These are phyloP conservation scores for Parietichytrium sp. DNA, from an alignment of 108 stramenopile genomes.

Conservation along the genomic window DNA sequence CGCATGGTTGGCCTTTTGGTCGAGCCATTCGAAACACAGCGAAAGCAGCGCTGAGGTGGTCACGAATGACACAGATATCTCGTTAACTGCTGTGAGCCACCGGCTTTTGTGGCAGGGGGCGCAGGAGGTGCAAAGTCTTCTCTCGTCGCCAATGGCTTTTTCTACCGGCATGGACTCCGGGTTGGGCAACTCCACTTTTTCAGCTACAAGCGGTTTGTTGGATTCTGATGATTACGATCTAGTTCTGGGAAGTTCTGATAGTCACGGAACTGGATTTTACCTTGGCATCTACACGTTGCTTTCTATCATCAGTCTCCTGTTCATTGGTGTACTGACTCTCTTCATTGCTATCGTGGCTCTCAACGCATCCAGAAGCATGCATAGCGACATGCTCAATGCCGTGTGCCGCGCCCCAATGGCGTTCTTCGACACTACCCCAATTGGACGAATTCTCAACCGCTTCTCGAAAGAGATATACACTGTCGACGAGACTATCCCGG, in stretches of 20 bases:
- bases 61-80: constrained; percentile 34
- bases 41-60: neutral
- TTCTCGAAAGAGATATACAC: constrained; percentile 86
- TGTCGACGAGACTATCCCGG: constrained; percentile 80
- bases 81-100: neutral
- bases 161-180: neutral
- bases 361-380: constrained; percentile 54
- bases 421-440: constrained; percentile 71
- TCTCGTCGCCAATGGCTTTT: neutral
- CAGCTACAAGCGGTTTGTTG: constrained; percentile 22
- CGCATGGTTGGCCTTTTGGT: constrained; percentile 25
- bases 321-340: neutral
- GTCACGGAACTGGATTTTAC: constrained; percentile 40
- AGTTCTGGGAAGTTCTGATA: neutral
- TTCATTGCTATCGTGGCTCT: constrained; percentile 66
- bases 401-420: constrained; percentile 81
- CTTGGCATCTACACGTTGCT: constrained; percentile 53
- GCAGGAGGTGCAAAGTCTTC: too few relatives aligned
- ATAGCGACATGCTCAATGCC: constrained; percentile 47
- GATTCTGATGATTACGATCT: neutral
- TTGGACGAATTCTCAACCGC: constrained; percentile 72
- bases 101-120: neutral
- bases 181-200: too few relatives aligned
- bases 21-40: neutral
- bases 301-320: neutral